Evolutionary conservation across 129 eudicot species (phyloP), one percentile per base, ranked within the genome.

Genomic region (Dittrichia graveolens): DNA sequence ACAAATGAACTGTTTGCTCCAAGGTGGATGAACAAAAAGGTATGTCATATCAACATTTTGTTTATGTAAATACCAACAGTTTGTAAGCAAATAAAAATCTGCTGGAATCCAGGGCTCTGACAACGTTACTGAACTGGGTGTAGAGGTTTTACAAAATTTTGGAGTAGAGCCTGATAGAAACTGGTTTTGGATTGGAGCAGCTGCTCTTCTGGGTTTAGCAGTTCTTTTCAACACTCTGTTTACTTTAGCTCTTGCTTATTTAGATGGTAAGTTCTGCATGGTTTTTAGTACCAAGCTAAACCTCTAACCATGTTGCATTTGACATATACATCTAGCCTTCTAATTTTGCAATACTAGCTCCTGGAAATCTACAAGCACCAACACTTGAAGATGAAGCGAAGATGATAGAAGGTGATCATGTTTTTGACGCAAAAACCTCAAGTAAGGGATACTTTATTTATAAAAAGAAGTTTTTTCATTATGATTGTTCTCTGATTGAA

Each of bases 101-200:
- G 39, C 7, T 11, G 46, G 16, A 54, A 52, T 72, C 39, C 87
- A 87, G 93, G 87, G 69, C 12, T 71, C 93, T 5, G 89, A 87
- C 71, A 78, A 85, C 46, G 12, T 55, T 43, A 87, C 85, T 31
- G 72, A 54, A 12, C 61, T 88, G 65, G 95, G 95, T 35, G 84
- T 85, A 16, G 83, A 60, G 39, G 72, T 88, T 14, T 67, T 88
- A 75, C 79, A 76, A 43, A 59, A 75, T 65, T 74, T 82, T 47
- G 81, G 77, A 67, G 82, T 88, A 66, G 62, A 66, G 57, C 79
- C 88, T 4, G 56, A 88, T 6, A 10, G 15, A 44, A 55, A 78
- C 61, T 85, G 95, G 90, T 75, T 77, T 75, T 88, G 95, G 95
- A 80, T 80, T 12, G 87, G 88, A 64, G 86, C 80, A 40, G 84